Conservation (phyloP, 768 basidiomycete species). For the Hortiboletus flavorubellus region DNA sequence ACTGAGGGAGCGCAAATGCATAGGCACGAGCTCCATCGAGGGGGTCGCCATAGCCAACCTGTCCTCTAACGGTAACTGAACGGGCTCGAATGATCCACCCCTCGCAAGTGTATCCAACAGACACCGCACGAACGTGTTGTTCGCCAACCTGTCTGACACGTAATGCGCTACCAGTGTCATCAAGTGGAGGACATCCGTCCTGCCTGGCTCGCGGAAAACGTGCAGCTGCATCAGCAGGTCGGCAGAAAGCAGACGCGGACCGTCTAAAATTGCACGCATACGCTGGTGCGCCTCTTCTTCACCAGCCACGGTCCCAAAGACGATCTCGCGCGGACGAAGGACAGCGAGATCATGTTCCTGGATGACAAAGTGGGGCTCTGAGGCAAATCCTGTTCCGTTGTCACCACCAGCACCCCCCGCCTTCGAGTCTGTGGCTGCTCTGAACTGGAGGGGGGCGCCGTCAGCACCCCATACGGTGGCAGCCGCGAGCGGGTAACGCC, state of each 20-base stretch:
- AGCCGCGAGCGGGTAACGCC: slow-evolving; percentile 47
- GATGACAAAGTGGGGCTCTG: slow-evolving; percentile 38
- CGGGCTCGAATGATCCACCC: not conserved
- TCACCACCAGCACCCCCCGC: not conserved
- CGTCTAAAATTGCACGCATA: slow-evolving; percentile 31
- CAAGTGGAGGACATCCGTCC: slow-evolving; percentile 37
- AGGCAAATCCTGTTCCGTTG: not conserved
- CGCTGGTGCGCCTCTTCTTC: slow-evolving; percentile 33
- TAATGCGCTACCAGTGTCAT: slow-evolving; percentile 45
- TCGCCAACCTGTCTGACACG: slow-evolving; percentile 49
- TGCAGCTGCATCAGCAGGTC: slow-evolving; percentile 40
- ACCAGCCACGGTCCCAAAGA: slow-evolving; percentile 32
- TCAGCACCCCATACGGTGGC: slow-evolving; percentile 32
- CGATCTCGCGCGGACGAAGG: slow-evolving; percentile 39
- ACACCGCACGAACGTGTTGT: slow-evolving; percentile 38
- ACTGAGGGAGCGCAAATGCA: slow-evolving; percentile 24
- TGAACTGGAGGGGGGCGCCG: not conserved
- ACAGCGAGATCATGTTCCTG: slow-evolving; percentile 33
- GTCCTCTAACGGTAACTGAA: slow-evolving; percentile 31
- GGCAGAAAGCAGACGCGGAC: slow-evolving; percentile 40
- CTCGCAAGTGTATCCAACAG: slow-evolving; percentile 43
- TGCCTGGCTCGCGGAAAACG: slow-evolving; percentile 35
- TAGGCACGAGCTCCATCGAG: slow-evolving; percentile 37
- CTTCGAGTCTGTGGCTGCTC: not conserved
- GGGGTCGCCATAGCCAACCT: slow-evolving; percentile 41